These are phyloP conservation scores for Thraustochytrium sp. DNA, from an alignment of 352 stramenopile species.

Conservation along the genomic window DNA sequence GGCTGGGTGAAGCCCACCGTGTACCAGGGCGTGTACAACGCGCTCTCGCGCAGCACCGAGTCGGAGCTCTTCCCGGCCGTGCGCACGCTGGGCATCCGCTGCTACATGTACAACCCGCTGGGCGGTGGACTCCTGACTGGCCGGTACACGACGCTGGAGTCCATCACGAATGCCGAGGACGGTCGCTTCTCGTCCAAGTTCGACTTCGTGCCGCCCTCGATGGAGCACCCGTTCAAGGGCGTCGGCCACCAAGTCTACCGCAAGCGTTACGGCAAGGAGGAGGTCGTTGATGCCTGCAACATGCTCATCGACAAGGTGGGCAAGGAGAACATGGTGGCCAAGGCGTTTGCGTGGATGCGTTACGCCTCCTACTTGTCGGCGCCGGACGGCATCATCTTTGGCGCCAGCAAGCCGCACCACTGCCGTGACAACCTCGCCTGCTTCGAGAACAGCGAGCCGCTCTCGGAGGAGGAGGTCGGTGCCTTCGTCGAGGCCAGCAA, in stretches of 20 bases:
- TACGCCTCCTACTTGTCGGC: background rate
- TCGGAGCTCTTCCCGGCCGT: slow-evolving; percentile 62
- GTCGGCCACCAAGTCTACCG: background rate
- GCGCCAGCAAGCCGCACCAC: background rate
- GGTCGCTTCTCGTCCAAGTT: background rate
- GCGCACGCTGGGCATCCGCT: slow-evolving; percentile 56
- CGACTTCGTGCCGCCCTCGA: background rate
- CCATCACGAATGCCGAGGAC: background rate
- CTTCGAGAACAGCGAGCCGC: background rate
- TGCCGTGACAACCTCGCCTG: background rate
- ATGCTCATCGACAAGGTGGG: background rate
- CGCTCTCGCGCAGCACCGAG: slow-evolving; percentile 63
- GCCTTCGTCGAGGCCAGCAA: background rate
- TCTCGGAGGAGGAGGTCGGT: background rate
- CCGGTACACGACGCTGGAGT: background rate
- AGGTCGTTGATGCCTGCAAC: background rate
- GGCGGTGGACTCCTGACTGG: slow-evolving; percentile 64
- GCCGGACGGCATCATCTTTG: background rate
- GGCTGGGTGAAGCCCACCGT: slow-evolving; percentile 59
- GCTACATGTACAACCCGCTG: slow-evolving; percentile 72
- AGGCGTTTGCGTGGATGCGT: background rate
- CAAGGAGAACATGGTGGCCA: background rate
- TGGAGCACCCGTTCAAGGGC: background rate
- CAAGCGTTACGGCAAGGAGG: background rate
- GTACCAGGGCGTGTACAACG: slow-evolving; percentile 75